These are phyloP conservation scores for Teunomyces aglyptinius DNA, from an alignment of 805 yeast genomes.

Conservation along the genomic window DNA sequence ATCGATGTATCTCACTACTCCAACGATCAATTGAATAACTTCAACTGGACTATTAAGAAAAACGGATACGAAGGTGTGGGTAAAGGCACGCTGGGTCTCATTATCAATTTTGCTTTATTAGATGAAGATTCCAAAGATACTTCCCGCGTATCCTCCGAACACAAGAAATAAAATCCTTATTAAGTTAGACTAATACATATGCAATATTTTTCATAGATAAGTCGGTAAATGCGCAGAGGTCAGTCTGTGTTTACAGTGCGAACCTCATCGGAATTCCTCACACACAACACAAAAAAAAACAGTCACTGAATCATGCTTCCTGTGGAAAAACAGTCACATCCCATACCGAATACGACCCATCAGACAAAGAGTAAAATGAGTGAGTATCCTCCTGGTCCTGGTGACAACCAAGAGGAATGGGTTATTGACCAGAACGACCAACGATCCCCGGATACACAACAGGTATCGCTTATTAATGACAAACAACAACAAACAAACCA, in stretches of 20 bases:
- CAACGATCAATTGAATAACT: conserved; percentile 43
- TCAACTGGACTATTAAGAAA: conserved; percentile 45
- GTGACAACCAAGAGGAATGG: neutral
- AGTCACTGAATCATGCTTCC: conserved; percentile 13
- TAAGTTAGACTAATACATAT: conserved; percentile 1
- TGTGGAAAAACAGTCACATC: conserved; percentile 22
- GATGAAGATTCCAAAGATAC: conserved; percentile 24
- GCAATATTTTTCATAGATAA: neutral
- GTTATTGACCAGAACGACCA: neutral
- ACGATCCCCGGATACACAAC: neutral
- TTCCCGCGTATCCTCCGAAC: neutral
- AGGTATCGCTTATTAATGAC: neutral
- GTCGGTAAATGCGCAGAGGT: neutral
- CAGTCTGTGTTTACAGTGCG: too few species aligned
- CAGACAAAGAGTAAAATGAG: conserved; percentile 1
- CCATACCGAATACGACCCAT: conserved; percentile 2
- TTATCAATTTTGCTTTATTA: conserved; percentile 36
- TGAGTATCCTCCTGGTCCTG: conserved; percentile 1
- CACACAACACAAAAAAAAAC: conserved; percentile 13
- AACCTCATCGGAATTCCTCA: conserved; percentile 4
- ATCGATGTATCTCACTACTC: conserved; percentile 42
- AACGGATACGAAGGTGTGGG: conserved; percentile 34
- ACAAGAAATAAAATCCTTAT: neutral
- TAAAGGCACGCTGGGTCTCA: conserved; percentile 31
- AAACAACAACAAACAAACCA: neutral